A percentile compares a stretch with the other conserved stretches of the same genome.
Conservation (phyloP, 2,329 filamentous ascomycete species). For the Amauroascus verrucosus region DNA sequence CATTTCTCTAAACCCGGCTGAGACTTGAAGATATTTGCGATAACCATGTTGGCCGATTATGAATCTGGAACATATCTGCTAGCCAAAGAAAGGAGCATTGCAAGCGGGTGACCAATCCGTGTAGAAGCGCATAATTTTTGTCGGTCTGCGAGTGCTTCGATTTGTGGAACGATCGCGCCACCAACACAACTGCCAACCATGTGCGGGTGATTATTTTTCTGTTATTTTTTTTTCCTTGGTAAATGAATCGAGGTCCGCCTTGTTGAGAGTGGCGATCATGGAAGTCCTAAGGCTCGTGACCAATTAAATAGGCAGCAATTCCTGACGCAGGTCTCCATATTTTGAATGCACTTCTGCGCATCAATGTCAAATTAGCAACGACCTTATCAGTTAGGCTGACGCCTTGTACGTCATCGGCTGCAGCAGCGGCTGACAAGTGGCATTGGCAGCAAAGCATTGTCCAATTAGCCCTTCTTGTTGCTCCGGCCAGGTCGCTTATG, state of each 20-base stretch:
- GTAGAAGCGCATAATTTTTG: not conserved
- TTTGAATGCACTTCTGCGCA: not conserved
- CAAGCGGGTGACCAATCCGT: not conserved
- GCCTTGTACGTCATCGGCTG: not conserved
- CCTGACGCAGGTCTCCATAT: not conserved
- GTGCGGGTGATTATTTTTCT: not conserved
- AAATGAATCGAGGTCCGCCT: not conserved
- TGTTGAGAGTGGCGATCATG: not conserved
- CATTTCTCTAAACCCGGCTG: not conserved
- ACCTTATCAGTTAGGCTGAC: not conserved
- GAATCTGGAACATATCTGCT: not conserved
- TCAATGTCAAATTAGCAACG: not conserved
- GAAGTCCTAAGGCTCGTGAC: not conserved
- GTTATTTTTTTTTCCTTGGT: too few relatives aligned
- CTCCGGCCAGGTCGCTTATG: conserved; percentile 2
- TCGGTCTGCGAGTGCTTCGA: not conserved
- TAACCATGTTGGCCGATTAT: not conserved
- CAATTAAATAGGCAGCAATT: not conserved
- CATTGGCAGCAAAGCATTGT: not conserved
- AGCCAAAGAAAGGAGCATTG: too few relatives aligned
- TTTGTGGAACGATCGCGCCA: not conserved
- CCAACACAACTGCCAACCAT: not conserved
- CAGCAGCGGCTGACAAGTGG: not conserved
- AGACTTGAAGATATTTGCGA: not conserved
- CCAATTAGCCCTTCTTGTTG: not conserved